A percentile compares a stretch with the other conserved stretches of the same genome.
These are phyloP conservation scores for Ocimum tenuiflorum DNA, from an alignment of 257 asterid species.

Conservation along the genomic window DNA sequence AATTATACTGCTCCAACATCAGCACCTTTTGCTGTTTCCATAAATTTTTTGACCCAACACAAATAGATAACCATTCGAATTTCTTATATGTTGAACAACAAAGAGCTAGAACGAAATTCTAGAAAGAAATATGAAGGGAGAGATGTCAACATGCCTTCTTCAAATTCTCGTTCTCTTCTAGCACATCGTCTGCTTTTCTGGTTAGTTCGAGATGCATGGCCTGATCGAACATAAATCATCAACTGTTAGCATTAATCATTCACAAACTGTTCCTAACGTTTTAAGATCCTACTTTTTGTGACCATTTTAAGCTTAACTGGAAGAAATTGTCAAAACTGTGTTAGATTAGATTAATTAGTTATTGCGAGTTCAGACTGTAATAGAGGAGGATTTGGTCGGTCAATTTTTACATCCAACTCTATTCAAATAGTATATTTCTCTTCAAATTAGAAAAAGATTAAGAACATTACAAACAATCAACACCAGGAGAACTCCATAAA, in stretches of 20 bases:
- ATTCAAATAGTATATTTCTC: background rate
- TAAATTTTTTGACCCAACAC: background rate
- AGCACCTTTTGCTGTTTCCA: conserved; percentile 52
- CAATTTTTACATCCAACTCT: background rate
- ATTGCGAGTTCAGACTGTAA: too few relatives aligned
- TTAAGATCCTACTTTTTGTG: too few relatives aligned
- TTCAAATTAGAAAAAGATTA: background rate
- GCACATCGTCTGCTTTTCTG: conserved; percentile 35
- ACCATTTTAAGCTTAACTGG: too few relatives aligned
- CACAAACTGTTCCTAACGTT: too few relatives aligned
- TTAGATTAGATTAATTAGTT: too few relatives aligned
- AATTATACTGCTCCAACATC: conserved; percentile 31
- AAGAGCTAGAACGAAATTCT: background rate
- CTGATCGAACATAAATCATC: conserved; percentile 25
- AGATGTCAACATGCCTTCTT: conserved; percentile 36
- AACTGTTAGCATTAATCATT: too few relatives aligned
- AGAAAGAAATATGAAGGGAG: background rate
- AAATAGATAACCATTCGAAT: background rate
- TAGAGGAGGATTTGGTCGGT: background rate
- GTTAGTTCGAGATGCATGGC: conserved; percentile 45
- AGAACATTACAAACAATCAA: background rate
- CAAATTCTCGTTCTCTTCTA: conserved; percentile 44
- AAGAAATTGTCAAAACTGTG: too few relatives aligned
- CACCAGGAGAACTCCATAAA: background rate
- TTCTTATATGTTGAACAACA: background rate